Evolutionary conservation across 768 basidiomycete species (phyloP), one percentile per base, ranked within the genome.

Genomic region (Gloeopeniophorella convolvens): DNA sequence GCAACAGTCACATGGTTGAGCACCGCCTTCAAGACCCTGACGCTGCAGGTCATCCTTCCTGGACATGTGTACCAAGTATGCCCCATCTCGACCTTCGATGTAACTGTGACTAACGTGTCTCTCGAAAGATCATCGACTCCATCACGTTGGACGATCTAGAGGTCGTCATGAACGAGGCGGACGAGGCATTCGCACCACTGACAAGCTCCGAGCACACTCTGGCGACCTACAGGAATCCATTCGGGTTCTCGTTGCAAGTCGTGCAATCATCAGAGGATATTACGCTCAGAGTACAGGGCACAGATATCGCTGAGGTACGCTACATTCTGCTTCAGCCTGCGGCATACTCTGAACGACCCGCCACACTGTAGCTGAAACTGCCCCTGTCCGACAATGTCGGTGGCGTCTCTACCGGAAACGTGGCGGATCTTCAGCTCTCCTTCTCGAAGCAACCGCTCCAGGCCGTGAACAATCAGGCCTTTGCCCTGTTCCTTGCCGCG

Each of bases 171-270:
- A 62, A 73, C 23, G 71, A 70, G 6, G 70, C 70, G 32, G 70
- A 71, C 44, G 70, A 86, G 61, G 70, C 78, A 0, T 85, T 78
- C 57, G 74, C 76, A 1, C 82, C 84, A 0, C 67, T 74, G n/a
- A 68, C 82, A 0, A 75, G 78, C 54, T 85, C 82, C 4, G 65
- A 73, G 33, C 64, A 69, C 43, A 80, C 79, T 0, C 46, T 79
- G 3, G 81, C 79, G 13, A 66, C 71, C 55, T 84, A 83, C 63
- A 77, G 76, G 64, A 88, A 86, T 64, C 85, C 85, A 1, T 87
- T 87, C 61, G 85, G 85, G 3, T 88, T 88, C 66, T 77, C 80
- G 10, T 62, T 87, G 45, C 82, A 85, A 59, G 80, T 84, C 20
- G 63, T 79, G 10, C 70, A 76, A 55, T 68, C 78, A 2, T 71